These are phyloP conservation scores for Sugiyamaella sp. DNA, from an alignment of 1,139 yeast species.

Conservation along the genomic window DNA sequence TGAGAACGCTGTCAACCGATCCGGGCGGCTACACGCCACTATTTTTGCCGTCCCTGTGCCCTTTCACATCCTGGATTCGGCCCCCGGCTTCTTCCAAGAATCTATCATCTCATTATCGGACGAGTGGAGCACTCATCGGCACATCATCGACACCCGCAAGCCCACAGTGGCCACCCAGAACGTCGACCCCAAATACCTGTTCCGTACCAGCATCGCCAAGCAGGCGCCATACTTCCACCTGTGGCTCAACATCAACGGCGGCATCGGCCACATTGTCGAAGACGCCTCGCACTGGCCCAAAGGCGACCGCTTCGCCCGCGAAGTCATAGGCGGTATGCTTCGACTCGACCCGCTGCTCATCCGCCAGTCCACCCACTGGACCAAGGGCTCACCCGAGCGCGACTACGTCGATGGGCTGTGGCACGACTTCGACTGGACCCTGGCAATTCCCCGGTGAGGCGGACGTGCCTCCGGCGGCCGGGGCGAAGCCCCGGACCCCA, in stretches of 20 bases:
- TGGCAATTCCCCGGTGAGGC: constrained; percentile 3
- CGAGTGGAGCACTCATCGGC: constrained; percentile 48
- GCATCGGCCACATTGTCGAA: constrained; percentile 55
- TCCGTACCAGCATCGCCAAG: constrained; percentile 48
- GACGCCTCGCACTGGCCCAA: constrained; percentile 48
- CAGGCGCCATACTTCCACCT: constrained; percentile 56
- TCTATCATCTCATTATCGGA: constrained; percentile 46
- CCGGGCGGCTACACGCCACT: constrained; percentile 45
- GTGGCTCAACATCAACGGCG: constrained; percentile 53
- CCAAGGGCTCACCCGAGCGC: constrained; percentile 32
- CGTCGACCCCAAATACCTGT: constrained; percentile 41
- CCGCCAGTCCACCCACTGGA: constrained; percentile 42
- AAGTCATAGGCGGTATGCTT: constrained; percentile 50
- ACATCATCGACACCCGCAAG: constrained; percentile 42
- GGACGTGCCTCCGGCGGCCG: neutral
- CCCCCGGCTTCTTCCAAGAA: constrained; percentile 49
- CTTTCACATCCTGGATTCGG: constrained; percentile 34
- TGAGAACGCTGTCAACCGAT: constrained; percentile 46
- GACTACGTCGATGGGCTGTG: constrained; percentile 35
- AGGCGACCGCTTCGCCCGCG: constrained; percentile 51
- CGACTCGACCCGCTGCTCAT: constrained; percentile 43
- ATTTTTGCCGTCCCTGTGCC: constrained; percentile 52
- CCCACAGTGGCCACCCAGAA: constrained; percentile 34
- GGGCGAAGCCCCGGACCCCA: constrained; percentile 1
- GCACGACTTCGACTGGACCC: constrained; percentile 43